Evolutionary conservation across 2,329 filamentous ascomycete species (phyloP).

Genomic region (Arachnopeziza araneosa): DNA sequence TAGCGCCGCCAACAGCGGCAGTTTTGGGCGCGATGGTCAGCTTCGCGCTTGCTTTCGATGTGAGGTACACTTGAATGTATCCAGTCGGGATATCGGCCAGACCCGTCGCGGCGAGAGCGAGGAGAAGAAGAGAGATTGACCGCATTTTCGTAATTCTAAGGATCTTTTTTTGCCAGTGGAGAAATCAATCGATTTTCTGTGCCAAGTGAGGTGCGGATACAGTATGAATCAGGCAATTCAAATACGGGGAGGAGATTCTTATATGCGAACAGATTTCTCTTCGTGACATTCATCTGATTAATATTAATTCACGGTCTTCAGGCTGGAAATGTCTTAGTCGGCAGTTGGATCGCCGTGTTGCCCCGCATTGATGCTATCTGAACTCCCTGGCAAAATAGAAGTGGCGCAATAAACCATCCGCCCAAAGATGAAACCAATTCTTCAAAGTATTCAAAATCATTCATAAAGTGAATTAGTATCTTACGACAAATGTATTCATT

Average conservation of each 20-base stretch:
- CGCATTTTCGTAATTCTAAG: constrained; percentile 5
- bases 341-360: background rate
- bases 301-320: background rate
- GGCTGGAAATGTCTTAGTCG: background rate
- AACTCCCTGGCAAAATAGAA: no score
- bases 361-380: background rate
- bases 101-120: constrained; percentile 11
- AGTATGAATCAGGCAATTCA: background rate
- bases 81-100: constrained; percentile 9
- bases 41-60: constrained; percentile 10
- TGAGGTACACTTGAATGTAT: constrained; percentile 13
- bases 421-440: no score
- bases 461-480: no score
- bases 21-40: constrained; percentile 13
- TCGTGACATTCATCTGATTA: background rate
- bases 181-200: background rate
- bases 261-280: background rate
- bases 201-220: background rate
- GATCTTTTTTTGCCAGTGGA: no score
- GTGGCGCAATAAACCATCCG: no score
- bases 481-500: no score
- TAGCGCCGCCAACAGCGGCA: background rate
- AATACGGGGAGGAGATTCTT: background rate
- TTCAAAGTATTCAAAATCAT: no score
- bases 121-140: constrained; percentile 5